Evolutionary conservation across 257 asterid genomes (phyloP), one percentile per base, ranked within the genome.

Genomic region (Scutellaria galericulata): DNA sequence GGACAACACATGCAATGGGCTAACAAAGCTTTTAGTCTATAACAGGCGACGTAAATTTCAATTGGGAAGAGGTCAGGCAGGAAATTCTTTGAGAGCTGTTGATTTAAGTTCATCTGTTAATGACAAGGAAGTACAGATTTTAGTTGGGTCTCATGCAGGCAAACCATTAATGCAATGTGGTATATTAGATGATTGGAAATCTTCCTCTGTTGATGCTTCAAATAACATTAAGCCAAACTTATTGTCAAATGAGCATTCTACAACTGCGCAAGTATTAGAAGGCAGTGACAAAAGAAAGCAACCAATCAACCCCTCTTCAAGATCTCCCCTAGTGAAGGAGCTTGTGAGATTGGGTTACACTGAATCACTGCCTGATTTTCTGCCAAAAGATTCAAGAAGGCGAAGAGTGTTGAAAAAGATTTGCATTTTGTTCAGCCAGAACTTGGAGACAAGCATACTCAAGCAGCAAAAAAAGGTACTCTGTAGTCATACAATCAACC

Each of bases 371-470:
- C 96, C 96, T 39, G 84, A 83, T 75, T 85, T 87, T 81, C 59
- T 83, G 72, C 87, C 89, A 12, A 84, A 84, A 76, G 86, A 78
- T 72, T 80, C 85, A 60, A 83, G 98, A 81, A 81, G 85, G 64
- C 65, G 83, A 45, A 84, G 77, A 62, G 78, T 77, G 66, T 44
- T 37, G 46, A 78, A 74, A 64, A 87, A 74, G 27, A 75, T 86
- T 58, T 64, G 83, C 67, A 68, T 89, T 77, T 83, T 92, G 80
- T 84, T 92, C 82, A 92, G 98, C 85, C 92, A 88, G 79, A 84
- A 87, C 82, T 63, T 92, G 84, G 86, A 86, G 50, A 70, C 69
- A 66, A 75, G 77, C 66, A 70, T 80, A 75, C 78, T 85, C 56
- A 78, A 82, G 82, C 83, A 75, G 82, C 96, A 86, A 81, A 85